A percentile compares a stretch with the other conserved stretches of the same genome.
Conservation (phyloP, 805 yeast species). For the Ogataea siamensis region DNA sequence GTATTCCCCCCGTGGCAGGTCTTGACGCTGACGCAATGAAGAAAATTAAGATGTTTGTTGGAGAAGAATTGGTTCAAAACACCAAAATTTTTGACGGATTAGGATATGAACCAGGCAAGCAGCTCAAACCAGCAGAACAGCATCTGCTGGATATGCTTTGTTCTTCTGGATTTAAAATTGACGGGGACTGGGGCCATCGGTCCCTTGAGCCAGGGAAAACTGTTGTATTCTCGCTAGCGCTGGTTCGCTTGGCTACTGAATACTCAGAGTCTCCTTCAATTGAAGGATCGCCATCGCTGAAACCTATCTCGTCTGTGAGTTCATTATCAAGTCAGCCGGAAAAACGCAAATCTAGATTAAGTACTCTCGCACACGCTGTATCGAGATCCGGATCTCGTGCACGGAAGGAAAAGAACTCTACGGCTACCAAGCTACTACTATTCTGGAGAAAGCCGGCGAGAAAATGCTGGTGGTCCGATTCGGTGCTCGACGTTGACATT, state of each 20-base stretch:
- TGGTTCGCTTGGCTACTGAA: slow-evolving; percentile 52
- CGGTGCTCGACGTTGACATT: slow-evolving; percentile 46
- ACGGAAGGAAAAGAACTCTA: slow-evolving; percentile 37
- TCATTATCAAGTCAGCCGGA: slow-evolving; percentile 23
- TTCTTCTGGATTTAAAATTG: slow-evolving; percentile 71
- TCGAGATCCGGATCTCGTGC: slow-evolving; percentile 39
- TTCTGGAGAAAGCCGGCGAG: slow-evolving; percentile 99
- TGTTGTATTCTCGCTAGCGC: slow-evolving; percentile 78
- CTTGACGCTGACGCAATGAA: slow-evolving; percentile 58
- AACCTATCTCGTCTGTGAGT: slow-evolving; percentile 26
- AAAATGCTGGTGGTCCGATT: slow-evolving; percentile 96
- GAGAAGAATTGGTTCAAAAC: slow-evolving; percentile 58
- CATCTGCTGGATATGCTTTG: slow-evolving; percentile 94
- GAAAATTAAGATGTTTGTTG: slow-evolving; percentile 69
- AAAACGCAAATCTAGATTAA: slow-evolving; percentile 54
- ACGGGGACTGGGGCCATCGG: slow-evolving; percentile 83
- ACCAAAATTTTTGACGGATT: slow-evolving; percentile 75
- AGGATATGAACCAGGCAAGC: slow-evolving; percentile 54
- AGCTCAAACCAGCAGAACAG: slow-evolving; percentile 85
- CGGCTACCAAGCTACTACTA: slow-evolving; percentile 62
- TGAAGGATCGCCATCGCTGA: slow-evolving; percentile 34
- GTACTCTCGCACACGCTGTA: slow-evolving; percentile 60
- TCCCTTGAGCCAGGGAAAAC: slow-evolving; percentile 85
- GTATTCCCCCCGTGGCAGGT: slow-evolving; percentile 72
- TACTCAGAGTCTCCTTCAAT: slow-evolving; percentile 11